These are phyloP conservation scores for Plasmopara muralis DNA, from an alignment of 352 stramenopile genomes.

Conservation along the genomic window DNA sequence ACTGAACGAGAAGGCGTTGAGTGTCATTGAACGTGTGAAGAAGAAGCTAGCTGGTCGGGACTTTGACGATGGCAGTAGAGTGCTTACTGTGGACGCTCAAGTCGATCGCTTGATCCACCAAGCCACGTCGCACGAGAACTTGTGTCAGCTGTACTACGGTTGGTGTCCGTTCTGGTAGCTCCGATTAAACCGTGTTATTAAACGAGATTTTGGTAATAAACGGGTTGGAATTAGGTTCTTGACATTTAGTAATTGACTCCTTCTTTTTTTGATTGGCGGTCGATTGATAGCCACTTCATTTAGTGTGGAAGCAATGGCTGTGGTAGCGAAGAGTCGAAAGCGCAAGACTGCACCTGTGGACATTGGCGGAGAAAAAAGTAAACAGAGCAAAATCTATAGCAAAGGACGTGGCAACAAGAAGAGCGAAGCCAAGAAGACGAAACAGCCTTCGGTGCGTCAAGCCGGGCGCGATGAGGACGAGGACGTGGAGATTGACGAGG, in stretches of 20 bases:
- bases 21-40: conserved; percentile 97
- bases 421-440: conserved; percentile 24
- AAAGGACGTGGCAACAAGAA: conserved; percentile 25
- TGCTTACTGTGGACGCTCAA: conserved; percentile 86
- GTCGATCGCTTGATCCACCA: conserved; percentile 98
- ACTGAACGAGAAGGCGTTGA: conserved; percentile 88
- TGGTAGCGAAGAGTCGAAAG: conserved; percentile 33
- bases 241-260: not conserved
- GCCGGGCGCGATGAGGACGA: conserved; percentile 32
- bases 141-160: conserved; percentile 98
- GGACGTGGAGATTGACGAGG: conserved; percentile 60
- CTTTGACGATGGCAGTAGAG: conserved; percentile 87
- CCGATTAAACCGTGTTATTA: not conserved
- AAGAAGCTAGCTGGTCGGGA: conserved; percentile 99
- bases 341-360: conserved; percentile 26
- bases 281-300: not conserved
- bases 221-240: not conserved
- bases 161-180: conserved; percentile 92
- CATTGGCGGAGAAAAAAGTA: conserved; percentile 15
- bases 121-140: conserved; percentile 98
- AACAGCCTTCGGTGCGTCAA: conserved; percentile 8
- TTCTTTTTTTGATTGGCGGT: not conserved
- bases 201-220: conserved; percentile 9
- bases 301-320: not conserved
- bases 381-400: conserved; percentile 36